Evolutionary conservation across 163 green algal species (phyloP).

Genomic region (Chlamydomonas reinhardtii): DNA sequence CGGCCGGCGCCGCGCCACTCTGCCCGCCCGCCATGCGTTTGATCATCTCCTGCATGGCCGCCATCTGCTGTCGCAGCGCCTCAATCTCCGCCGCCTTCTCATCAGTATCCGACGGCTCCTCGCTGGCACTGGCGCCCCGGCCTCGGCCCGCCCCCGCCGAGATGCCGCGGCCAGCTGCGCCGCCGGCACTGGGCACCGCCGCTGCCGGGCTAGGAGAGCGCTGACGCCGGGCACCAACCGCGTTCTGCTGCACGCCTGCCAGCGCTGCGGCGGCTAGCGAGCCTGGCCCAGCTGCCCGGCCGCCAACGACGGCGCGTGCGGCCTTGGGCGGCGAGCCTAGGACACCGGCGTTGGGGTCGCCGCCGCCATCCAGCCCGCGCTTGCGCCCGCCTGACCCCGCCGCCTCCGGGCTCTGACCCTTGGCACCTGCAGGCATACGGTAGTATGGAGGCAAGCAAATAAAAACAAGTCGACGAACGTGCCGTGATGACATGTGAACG

Average conservation of each 20-base stretch:
- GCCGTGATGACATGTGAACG: too few species aligned
- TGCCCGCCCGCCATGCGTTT: neutral
- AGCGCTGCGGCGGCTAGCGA: neutral
- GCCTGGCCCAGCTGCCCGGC: neutral
- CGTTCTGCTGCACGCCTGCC: neutral
- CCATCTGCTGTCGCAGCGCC: constrained; percentile 13
- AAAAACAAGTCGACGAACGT: neutral
- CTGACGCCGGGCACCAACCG: neutral
- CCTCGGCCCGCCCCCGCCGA: neutral
- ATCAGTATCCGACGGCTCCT: neutral
- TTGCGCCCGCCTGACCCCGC: constrained; percentile 10
- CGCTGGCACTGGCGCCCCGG: neutral
- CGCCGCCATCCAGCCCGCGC: constrained; percentile 18
- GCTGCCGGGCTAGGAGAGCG: neutral
- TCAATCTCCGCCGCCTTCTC: constrained; percentile 7
- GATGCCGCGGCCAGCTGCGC: neutral
- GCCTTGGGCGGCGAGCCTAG: constrained; percentile 34
- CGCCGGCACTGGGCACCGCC: neutral
- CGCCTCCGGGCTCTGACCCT: constrained; percentile 5
- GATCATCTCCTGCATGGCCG: constrained; percentile 16
- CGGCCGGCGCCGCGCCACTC: neutral
- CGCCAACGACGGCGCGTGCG: neutral
- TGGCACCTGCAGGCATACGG: neutral
- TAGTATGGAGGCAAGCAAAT: too few species aligned
- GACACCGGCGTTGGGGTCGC: neutral